Evolutionary conservation across 2,329 filamentous ascomycete genomes (phyloP).

Genomic region (Chrysosporium keratinophilum): DNA sequence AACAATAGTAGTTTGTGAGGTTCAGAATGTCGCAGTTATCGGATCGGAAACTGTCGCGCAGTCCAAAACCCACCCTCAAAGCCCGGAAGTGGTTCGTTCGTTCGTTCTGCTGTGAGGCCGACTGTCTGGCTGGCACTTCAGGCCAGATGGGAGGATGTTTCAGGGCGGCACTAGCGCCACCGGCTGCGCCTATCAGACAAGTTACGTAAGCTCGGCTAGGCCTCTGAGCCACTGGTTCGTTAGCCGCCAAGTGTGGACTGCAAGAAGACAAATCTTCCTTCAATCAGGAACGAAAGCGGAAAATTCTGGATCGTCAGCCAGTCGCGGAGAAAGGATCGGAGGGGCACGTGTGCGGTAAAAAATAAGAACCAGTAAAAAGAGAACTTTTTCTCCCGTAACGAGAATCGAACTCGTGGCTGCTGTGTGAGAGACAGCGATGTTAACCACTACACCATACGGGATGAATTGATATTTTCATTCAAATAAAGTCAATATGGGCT

Average conservation of each 20-base stretch:
- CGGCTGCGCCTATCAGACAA: no score
- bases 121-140: conserved; percentile 8
- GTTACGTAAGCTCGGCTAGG: not conserved
- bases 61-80: not conserved
- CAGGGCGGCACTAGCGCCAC: conserved; percentile 9
- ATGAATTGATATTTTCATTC: not conserved
- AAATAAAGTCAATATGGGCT: no score
- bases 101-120: not conserved
- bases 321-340: no score
- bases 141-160: conserved; percentile 10
- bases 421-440: not conserved
- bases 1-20: not conserved
- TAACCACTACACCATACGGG: not conserved
- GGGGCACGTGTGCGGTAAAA: no score
- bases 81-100: not conserved
- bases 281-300: no score
- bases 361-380: no score
- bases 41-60: not conserved
- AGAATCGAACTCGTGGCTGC: not conserved
- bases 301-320: no score
- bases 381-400: no score
- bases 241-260: no score
- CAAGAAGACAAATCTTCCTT: no score
- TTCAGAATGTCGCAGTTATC: not conserved
- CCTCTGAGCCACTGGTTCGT: no score